Conservation (phyloP, 2,329 filamentous ascomycete genomes). For the Coniochaeta sp. region DNA sequence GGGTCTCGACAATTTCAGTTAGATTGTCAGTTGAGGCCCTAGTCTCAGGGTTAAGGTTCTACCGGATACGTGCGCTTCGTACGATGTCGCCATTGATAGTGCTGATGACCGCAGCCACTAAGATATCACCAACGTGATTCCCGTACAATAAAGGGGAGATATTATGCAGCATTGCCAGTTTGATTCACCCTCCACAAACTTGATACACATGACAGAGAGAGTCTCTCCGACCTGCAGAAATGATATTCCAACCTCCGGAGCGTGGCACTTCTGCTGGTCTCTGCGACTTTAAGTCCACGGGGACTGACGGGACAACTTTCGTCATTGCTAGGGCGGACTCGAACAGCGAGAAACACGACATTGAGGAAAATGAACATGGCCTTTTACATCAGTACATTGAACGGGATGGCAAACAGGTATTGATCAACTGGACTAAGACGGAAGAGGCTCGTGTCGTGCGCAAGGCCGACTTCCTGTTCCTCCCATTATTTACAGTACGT, state of each 20-base stretch:
- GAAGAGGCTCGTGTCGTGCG: slow-evolving; percentile 12
- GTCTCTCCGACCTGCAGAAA: neutral
- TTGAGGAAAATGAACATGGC: slow-evolving; percentile 1
- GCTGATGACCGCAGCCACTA: neutral
- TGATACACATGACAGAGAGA: neutral
- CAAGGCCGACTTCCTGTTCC: slow-evolving; percentile 14
- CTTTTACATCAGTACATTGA: slow-evolving; percentile 8
- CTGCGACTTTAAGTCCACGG: neutral
- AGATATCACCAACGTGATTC: neutral
- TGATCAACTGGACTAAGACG: slow-evolving; percentile 13
- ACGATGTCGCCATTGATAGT: neutral
- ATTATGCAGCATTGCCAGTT: neutral
- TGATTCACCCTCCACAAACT: no score
- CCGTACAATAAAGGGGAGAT: neutral
- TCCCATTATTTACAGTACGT: slow-evolving; percentile 13
- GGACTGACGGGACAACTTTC: neutral
- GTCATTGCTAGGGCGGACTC: neutral
- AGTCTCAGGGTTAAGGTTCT: neutral
- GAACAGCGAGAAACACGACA: neutral
- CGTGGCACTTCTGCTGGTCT: neutral
- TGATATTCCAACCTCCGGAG: neutral
- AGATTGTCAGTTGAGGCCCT: no score
- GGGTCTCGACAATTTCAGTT: neutral
- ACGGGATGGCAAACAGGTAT: slow-evolving; percentile 8
- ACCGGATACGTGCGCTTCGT: neutral